Percentiles rank a stretch among this genome's conserved stretches.
phyloP scores from a whole-genome alignment of 2,329 filamentous ascomycete genomes.

The Aspergillus terreus region DNA sequence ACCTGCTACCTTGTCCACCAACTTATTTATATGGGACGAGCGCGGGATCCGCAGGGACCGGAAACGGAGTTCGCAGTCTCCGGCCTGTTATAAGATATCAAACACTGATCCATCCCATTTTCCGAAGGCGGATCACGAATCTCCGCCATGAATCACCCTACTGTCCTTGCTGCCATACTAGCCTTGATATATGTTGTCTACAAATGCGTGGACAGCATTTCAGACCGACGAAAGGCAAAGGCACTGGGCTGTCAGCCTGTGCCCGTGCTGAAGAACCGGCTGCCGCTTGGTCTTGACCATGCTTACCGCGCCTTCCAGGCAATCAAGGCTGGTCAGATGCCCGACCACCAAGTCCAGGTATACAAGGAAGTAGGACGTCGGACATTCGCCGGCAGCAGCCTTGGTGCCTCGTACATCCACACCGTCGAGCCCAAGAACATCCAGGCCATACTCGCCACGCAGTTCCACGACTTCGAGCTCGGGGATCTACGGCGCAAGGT shows the following conservation, averaged over 20 bases:
- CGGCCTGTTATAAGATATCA: too few relatives aligned
- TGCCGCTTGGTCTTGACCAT: neutral
- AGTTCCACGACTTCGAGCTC: slow-evolving; percentile 52
- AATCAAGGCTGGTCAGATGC: neutral
- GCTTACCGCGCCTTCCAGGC: neutral
- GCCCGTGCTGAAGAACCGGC: neutral
- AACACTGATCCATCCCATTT: too few relatives aligned
- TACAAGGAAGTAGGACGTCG: neutral
- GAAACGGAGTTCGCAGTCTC: too few relatives aligned
- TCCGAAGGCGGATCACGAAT: too few relatives aligned
- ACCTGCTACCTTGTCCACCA: too few relatives aligned
- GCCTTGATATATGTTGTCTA: neutral
- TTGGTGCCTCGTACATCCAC: neutral
- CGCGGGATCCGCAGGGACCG: too few relatives aligned
- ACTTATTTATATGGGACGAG: too few relatives aligned
- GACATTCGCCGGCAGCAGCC: neutral
- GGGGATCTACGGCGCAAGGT: neutral
- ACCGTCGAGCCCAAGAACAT: slow-evolving; percentile 51
- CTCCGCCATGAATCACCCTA: neutral
- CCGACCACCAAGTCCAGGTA: neutral
- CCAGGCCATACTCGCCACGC: slow-evolving; percentile 52
- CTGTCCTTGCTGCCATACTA: neutral
- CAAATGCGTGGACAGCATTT: neutral
- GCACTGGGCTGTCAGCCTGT: neutral
- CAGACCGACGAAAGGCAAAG: neutral